phyloP scores from a whole-genome alignment of 2,329 filamentous ascomycete species.

The Ophiocordyceps polyrhachis-furcata region DNA sequence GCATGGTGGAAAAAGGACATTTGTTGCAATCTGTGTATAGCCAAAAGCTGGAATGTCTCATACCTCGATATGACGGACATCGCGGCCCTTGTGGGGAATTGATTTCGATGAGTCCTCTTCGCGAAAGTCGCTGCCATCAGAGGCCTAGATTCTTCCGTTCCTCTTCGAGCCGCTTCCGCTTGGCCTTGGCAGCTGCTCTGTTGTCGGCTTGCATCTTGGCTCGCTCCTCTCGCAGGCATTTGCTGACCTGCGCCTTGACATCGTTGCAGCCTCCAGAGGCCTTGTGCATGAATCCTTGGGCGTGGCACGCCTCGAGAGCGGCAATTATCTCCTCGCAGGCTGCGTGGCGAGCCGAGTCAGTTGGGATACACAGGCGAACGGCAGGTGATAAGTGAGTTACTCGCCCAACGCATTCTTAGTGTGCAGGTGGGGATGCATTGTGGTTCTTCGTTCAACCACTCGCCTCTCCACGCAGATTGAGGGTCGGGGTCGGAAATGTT shows the following conservation, averaged over 20 bases:
- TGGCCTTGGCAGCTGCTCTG: constrained; percentile 47
- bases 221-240: constrained; percentile 67
- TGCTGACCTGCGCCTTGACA: constrained; percentile 66
- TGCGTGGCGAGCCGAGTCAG: constrained; percentile 20
- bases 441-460: not conserved
- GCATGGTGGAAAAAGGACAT: not conserved
- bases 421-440: constrained; percentile 94
- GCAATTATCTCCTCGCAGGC: constrained; percentile 90
- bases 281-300: constrained; percentile 81
- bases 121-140: constrained; percentile 6
- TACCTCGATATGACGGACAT: not conserved
- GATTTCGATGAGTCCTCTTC: not conserved
- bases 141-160: constrained; percentile 38
- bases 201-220: constrained; percentile 62
- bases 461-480: not conserved
- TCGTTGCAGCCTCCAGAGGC: constrained; percentile 78
- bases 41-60: not conserved
- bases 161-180: constrained; percentile 51
- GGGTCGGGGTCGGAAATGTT: not conserved
- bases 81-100: not conserved
- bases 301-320: constrained; percentile 89
- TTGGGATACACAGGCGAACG: not conserved
- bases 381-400: not conserved
- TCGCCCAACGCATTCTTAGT: constrained; percentile 79
- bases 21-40: not conserved